These are phyloP conservation scores for Podospora anserina DNA, from an alignment of 495 filamentous ascomycete species.

Conservation along the genomic window DNA sequence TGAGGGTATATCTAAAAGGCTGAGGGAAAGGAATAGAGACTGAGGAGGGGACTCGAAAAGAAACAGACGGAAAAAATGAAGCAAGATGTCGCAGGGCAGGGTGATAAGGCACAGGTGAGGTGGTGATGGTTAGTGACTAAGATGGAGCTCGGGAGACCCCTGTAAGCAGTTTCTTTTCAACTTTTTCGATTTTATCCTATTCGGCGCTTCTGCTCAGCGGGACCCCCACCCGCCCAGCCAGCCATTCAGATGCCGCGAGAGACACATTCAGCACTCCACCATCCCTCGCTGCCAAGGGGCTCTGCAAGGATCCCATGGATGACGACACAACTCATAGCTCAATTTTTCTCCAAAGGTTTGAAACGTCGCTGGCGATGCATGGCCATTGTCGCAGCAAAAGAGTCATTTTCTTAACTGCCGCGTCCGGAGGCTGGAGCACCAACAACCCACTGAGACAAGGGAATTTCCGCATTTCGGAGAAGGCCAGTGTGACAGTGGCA, in stretches of 20 bases:
- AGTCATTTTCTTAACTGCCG: conserved; percentile 16
- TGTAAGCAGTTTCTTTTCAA: conserved; percentile 9
- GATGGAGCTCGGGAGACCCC: conserved; percentile 17
- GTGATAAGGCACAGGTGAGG: conserved; percentile 10
- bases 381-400: not conserved
- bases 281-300: conserved; percentile 2
- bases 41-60: not conserved
- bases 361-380: conserved; percentile 7
- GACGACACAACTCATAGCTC: conserved; percentile 15
- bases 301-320: conserved; percentile 8
- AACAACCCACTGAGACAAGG: not conserved
- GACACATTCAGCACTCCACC: conserved; percentile 15
- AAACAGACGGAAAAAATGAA: conserved; percentile 7
- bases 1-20: not conserved
- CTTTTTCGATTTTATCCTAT: conserved; percentile 22
- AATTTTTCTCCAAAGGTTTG: conserved; percentile 5
- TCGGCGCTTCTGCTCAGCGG: conserved; percentile 11
- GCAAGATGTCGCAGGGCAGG: conserved; percentile 9
- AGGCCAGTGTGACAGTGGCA: not conserved
- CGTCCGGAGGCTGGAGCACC: not conserved
- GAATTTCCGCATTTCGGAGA: conserved; percentile 3
- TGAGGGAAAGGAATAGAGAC: not conserved
- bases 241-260: conserved; percentile 9
- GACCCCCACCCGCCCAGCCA: not conserved
- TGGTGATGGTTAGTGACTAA: conserved; percentile 23